Evolutionary conservation across 352 stramenopile species (phyloP).

Genomic region (Globisporangium paroecandrum): DNA sequence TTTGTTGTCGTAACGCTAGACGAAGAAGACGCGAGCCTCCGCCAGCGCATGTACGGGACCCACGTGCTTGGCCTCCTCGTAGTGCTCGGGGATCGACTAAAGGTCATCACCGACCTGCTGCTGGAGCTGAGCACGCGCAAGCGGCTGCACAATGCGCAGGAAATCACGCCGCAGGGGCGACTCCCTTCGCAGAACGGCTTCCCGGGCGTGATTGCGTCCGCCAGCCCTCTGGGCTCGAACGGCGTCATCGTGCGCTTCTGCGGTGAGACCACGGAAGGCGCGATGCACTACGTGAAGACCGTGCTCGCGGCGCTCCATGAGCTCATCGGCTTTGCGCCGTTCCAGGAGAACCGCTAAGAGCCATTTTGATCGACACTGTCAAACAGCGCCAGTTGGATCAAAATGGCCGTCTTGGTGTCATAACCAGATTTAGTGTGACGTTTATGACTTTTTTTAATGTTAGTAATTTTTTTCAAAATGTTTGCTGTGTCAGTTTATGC

Average conservation of each 20-base stretch:
- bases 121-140: constrained; percentile 72
- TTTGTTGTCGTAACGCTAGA: constrained; percentile 25
- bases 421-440: background rate
- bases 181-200: constrained; percentile 43
- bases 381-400: background rate
- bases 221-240: constrained; percentile 55
- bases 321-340: constrained; percentile 60
- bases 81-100: constrained; percentile 51
- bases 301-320: constrained; percentile 56
- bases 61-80: constrained; percentile 75
- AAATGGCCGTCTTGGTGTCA: background rate
- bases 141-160: constrained; percentile 56
- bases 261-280: constrained; percentile 54
- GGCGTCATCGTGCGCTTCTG: constrained; percentile 76
- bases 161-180: constrained; percentile 72
- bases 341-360: constrained; percentile 68
- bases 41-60: constrained; percentile 69
- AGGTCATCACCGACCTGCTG: constrained; percentile 47
- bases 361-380: background rate
- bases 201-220: constrained; percentile 59
- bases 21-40: constrained; percentile 63
- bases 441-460: constrained; percentile 1
- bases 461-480: no score
- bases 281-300: constrained; percentile 56
- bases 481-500: background rate